Conservation (phyloP, 1,139 yeast species). For the Spencermartinsiella ligniputridi region DNA sequence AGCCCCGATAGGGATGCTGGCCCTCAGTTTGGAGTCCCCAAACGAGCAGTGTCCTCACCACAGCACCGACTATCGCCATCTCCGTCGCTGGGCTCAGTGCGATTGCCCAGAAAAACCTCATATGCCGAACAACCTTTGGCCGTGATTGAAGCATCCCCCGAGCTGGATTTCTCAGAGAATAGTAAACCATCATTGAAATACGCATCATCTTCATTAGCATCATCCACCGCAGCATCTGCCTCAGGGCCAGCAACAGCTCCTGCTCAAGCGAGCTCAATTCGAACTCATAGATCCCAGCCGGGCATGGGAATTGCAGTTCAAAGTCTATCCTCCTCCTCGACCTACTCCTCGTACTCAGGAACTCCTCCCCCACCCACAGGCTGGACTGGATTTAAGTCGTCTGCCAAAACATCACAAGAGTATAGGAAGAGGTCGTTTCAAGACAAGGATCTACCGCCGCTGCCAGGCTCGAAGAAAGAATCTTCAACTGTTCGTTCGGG, state of each 20-base stretch:
- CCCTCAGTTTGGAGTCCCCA: not conserved
- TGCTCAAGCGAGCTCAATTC: not conserved
- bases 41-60: not conserved
- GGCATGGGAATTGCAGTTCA: not conserved
- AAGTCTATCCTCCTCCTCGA: not conserved
- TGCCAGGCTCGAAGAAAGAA: not conserved
- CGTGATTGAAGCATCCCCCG: not conserved
- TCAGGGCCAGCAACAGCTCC: not conserved
- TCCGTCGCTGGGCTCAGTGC: not conserved
- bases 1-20: not conserved
- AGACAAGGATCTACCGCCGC: not conserved
- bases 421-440: not conserved
- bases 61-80: not conserved
- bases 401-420: not conserved
- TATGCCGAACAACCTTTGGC: not conserved
- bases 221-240: not conserved
- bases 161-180: not conserved
- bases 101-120: not conserved
- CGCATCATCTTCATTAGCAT: not conserved
- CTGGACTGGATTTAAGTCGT: not conserved
- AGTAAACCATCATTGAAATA: not conserved
- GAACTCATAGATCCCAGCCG: too few species aligned
- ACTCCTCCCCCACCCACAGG: not conserved
- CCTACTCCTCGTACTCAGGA: not conserved
- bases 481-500: too few species aligned